Conservation (phyloP, 2,329 filamentous ascomycete species). For the Ophiostoma populinum region DNA sequence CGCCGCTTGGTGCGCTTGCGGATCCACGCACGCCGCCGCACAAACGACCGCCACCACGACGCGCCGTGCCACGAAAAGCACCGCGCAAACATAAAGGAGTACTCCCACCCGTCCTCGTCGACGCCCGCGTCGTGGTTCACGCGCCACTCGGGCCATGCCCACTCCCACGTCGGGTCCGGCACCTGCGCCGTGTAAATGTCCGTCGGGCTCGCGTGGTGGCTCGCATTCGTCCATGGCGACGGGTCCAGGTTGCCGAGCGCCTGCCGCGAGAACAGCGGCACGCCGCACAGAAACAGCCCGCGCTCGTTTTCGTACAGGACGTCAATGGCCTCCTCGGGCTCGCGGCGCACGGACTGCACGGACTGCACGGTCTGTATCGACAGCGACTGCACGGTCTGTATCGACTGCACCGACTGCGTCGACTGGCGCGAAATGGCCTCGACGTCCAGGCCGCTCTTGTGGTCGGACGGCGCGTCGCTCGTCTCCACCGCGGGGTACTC, state of each 20-base stretch:
- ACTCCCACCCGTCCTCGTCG: constrained; percentile 91
- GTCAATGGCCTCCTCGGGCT: constrained; percentile 47
- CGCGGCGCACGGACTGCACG: not conserved
- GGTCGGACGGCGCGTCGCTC: too few relatives aligned
- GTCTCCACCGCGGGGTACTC: too few relatives aligned
- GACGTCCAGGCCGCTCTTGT: too few relatives aligned
- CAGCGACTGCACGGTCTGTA: not conserved
- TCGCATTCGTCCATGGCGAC: constrained; percentile 64
- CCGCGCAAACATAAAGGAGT: constrained; percentile 70
- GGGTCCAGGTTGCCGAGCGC: constrained; percentile 79
- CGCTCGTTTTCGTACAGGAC: constrained; percentile 92
- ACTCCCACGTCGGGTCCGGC: constrained; percentile 89
- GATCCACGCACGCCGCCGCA: constrained; percentile 78
- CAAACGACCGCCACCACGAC: constrained; percentile 88
- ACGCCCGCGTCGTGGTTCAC: constrained; percentile 46
- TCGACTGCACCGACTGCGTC: constrained; percentile 1
- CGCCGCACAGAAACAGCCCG: constrained; percentile 74
- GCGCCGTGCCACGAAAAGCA: constrained; percentile 74
- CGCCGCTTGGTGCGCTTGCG: constrained; percentile 50
- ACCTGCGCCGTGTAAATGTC: constrained; percentile 74
- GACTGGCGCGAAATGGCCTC: too few relatives aligned
- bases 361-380: constrained; percentile 2
- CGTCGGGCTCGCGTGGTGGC: constrained; percentile 41
- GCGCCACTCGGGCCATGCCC: constrained; percentile 54
- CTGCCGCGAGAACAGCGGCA: constrained; percentile 73